These are phyloP conservation scores for Chaetomium sp. DNA, from an alignment of 2,329 filamentous ascomycete genomes.

Conservation along the genomic window DNA sequence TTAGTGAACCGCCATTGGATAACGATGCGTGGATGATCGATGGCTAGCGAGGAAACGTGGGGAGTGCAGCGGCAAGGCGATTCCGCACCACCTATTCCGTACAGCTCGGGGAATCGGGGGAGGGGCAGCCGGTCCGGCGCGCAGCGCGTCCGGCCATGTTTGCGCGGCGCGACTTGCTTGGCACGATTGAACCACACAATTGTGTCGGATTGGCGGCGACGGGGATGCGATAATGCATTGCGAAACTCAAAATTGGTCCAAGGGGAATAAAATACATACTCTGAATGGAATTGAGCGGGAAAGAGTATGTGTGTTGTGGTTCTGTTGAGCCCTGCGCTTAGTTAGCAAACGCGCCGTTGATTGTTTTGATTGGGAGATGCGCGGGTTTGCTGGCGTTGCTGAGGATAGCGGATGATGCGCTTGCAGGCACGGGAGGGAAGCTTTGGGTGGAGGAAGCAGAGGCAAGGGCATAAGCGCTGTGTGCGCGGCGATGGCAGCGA, in stretches of 20 bases:
- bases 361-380: conserved; percentile 29
- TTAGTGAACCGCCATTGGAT: conserved; percentile 35
- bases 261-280: conserved; percentile 42
- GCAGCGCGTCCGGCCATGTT: conserved; percentile 1
- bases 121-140: neutral
- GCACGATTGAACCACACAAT: conserved; percentile 39
- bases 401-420: conserved; percentile 4
- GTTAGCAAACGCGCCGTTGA: conserved; percentile 26
- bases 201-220: conserved; percentile 43
- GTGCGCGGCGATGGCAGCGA: conserved; percentile 20
- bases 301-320: conserved; percentile 23
- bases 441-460: conserved; percentile 10
- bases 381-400: conserved; percentile 25
- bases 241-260: conserved; percentile 42
- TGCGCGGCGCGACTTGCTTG: conserved; percentile 29
- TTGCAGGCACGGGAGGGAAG: neutral
- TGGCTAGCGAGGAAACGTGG: neutral
- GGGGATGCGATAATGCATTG: conserved; percentile 39
- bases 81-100: neutral
- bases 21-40: neutral
- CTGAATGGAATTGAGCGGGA: conserved; percentile 34
- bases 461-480: conserved; percentile 16
- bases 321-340: conserved; percentile 21
- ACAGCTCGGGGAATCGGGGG: neutral
- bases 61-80: neutral